Evolutionary conservation across 177 flowering plant genomes (phyloP).

Genomic region (Tripterygium wilfordii): DNA sequence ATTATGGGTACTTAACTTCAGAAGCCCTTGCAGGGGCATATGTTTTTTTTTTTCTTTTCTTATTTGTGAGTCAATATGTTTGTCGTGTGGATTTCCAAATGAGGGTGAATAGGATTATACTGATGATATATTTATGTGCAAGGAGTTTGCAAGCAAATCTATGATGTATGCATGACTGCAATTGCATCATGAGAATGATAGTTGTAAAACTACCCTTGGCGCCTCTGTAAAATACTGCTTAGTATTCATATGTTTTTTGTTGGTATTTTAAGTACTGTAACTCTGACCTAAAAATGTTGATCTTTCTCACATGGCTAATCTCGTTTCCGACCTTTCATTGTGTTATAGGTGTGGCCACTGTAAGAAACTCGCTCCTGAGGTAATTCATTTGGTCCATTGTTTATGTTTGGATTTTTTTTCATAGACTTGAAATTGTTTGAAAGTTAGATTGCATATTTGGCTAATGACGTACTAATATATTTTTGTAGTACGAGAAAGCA

Average conservation of each 20-base stretch:
- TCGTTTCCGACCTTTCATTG: not conserved
- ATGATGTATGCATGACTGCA: too few species aligned
- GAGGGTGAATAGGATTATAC: not conserved
- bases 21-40: too few species aligned
- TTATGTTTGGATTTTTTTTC: not conserved
- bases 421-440: not conserved
- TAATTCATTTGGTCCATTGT: constrained; percentile 16
- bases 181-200: too few species aligned
- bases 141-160: too few species aligned
- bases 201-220: too few species aligned
- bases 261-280: not conserved
- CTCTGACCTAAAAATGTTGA: not conserved
- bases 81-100: too few species aligned
- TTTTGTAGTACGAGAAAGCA: constrained; percentile 84
- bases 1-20: too few species aligned
- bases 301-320: not conserved
- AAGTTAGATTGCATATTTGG: not conserved
- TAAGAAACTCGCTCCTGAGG: constrained; percentile 92
- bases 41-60: too few species aligned
- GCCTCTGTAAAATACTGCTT: too few species aligned
- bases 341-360: constrained; percentile 89
- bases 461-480: not conserved
- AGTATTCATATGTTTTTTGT: too few species aligned
- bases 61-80: too few species aligned
- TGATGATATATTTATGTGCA: too few species aligned